Percentiles rank a stretch among this genome's conserved stretches.
Conservation (phyloP, 2,329 filamentous ascomycete species). For the Beauveria rudraprayagi region DNA sequence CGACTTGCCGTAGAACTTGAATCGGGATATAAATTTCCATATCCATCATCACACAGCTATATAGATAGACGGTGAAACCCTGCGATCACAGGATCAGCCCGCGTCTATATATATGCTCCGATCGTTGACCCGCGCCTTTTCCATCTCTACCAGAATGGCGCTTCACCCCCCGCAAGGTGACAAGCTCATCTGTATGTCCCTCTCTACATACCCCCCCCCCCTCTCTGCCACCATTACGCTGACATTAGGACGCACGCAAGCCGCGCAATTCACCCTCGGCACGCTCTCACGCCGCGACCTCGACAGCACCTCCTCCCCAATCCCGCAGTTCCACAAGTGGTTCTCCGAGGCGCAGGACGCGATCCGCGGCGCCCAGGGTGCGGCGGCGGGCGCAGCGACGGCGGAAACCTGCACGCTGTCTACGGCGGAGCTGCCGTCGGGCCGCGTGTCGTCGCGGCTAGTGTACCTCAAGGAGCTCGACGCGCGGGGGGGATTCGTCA, state of each 20-base stretch:
- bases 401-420: slow-evolving; percentile 85
- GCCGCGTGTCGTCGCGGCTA: slow-evolving; percentile 73
- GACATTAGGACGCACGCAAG: slow-evolving; percentile 37
- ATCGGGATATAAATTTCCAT: too few species aligned
- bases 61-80: background rate
- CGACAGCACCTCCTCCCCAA: slow-evolving; percentile 51
- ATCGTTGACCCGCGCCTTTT: slow-evolving; percentile 12
- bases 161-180: slow-evolving; percentile 32
- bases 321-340: slow-evolving; percentile 84
- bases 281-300: slow-evolving; percentile 56
- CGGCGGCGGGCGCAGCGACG: slow-evolving; percentile 33
- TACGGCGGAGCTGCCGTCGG: slow-evolving; percentile 75
- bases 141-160: slow-evolving; percentile 32
- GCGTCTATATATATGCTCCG: background rate
- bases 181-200: slow-evolving; percentile 43
- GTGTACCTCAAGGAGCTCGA: slow-evolving; percentile 97
- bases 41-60: background rate
- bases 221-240: background rate
- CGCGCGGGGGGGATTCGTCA: slow-evolving; percentile 70
- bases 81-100: background rate
- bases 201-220: background rate
- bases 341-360: slow-evolving; percentile 62
- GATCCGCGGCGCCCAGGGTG: slow-evolving; percentile 40
- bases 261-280: slow-evolving; percentile 64
- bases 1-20: too few species aligned